Conservation (phyloP, 192 early-diverging fungal genomes). For the Backusella luteola region DNA sequence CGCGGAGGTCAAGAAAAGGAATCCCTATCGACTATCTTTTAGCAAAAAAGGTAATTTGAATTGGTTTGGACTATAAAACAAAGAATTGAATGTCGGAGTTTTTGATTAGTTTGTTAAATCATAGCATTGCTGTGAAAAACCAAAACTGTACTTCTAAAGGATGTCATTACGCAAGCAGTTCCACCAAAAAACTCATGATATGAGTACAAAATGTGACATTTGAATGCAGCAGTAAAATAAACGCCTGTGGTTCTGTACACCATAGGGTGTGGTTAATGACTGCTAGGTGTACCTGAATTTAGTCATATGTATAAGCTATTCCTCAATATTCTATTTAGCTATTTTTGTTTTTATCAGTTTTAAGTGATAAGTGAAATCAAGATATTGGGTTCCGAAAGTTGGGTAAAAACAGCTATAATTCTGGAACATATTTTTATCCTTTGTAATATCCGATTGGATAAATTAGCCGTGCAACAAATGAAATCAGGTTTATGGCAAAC, state of each 20-base stretch:
- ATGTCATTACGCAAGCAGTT: conserved; percentile 8
- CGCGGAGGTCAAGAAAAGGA: conserved; percentile 5
- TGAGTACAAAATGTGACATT: conserved; percentile 7
- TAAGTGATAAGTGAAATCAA: not conserved
- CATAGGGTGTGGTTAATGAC: not conserved
- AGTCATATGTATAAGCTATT: not conserved
- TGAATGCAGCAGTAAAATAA: not conserved
- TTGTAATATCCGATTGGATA: not conserved
- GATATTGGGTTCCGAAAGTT: not conserved
- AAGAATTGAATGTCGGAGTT: not conserved
- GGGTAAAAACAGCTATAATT: conserved; percentile 1
- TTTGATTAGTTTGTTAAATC: not conserved
- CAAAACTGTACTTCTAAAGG: not conserved
- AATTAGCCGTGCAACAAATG: not conserved
- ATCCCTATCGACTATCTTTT: not conserved
- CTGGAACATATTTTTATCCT: conserved; percentile 2
- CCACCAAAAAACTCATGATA: not conserved
- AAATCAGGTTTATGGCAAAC: not conserved
- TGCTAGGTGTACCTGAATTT: not conserved
- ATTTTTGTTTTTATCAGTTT: not conserved
- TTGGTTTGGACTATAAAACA: conserved; percentile 1
- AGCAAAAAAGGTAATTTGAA: conserved; percentile 3
- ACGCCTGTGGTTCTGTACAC: not conserved
- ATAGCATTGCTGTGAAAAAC: not conserved
- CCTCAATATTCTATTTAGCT: not conserved